Evolutionary conservation across 2,329 filamentous ascomycete species (phyloP).

Genomic region (Colletotrichum tanaceti): DNA sequence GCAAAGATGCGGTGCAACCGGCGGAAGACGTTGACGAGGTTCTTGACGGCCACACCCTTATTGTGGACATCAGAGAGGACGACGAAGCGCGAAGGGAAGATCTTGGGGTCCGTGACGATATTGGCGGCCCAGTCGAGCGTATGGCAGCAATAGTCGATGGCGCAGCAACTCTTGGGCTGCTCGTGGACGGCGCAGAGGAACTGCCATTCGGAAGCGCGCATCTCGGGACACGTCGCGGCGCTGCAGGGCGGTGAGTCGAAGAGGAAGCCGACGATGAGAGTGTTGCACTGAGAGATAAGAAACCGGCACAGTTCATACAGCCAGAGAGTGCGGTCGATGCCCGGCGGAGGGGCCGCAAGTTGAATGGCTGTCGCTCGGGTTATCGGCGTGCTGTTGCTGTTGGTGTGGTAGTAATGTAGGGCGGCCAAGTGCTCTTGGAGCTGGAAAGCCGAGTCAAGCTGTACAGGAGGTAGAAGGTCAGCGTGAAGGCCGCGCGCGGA

Average conservation of each 20-base stretch:
- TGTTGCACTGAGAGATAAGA: constrained; percentile 93
- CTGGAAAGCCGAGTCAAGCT: constrained; percentile 98
- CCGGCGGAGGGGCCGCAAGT: constrained; percentile 82
- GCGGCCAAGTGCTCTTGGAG: constrained; percentile 97
- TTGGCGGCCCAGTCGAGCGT: constrained; percentile 98
- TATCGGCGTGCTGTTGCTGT: constrained; percentile 75
- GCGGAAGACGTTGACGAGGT: constrained; percentile 94
- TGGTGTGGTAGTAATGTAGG: constrained; percentile 84
- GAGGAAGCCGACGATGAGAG: constrained; percentile 91
- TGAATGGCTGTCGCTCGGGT: constrained; percentile 78
- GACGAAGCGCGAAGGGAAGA: constrained; percentile 88
- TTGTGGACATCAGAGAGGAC: constrained; percentile 67
- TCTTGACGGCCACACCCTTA: constrained; percentile 76
- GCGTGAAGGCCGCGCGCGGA: constrained; percentile 5
- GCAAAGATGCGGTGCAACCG: constrained; percentile 96
- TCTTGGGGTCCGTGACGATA: constrained; percentile 91
- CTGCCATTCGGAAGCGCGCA: constrained; percentile 99
- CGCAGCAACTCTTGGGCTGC: constrained; percentile 94
- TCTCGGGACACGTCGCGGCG: constrained; percentile 90
- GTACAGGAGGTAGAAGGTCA: constrained; percentile 37
- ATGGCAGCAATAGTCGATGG: constrained; percentile 99
- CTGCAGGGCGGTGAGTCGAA: constrained; percentile 92
- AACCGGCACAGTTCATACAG: constrained; percentile 98
- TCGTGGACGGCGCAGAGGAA: constrained; percentile 98
- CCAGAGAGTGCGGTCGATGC: constrained; percentile 90